A percentile compares a stretch with the other conserved stretches of the same genome.
Evolutionary conservation across 2,329 filamentous ascomycete genomes (phyloP).

Genomic region (Hymenoscyphus occultus): DNA sequence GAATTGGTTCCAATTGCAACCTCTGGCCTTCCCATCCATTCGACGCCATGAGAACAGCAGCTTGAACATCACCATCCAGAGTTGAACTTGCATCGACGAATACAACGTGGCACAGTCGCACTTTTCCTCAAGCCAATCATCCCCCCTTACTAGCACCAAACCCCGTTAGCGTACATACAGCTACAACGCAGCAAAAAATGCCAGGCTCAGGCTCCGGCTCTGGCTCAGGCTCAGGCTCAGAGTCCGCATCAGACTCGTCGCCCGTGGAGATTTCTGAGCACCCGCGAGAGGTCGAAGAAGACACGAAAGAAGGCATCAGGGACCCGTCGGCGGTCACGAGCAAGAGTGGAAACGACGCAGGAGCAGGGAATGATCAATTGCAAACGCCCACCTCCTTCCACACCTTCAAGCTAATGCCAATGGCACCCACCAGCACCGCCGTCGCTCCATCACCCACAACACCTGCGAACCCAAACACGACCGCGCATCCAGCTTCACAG

Average conservation of each 20-base stretch:
- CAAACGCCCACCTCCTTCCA: conserved; percentile 30
- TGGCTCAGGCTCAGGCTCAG: conserved; percentile 1
- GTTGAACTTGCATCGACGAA: neutral
- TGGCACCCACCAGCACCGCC: conserved; percentile 30
- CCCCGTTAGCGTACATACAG: conserved; percentile 4
- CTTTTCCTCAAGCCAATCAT: conserved; percentile 7
- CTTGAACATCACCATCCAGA: neutral
- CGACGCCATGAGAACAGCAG: neutral
- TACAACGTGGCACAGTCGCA: conserved; percentile 4
- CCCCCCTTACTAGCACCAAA: conserved; percentile 6
- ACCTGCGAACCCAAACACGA: conserved; percentile 29
- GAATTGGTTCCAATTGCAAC: neutral
- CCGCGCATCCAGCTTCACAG: conserved; percentile 22
- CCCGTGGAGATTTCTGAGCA: neutral
- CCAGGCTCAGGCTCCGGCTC: conserved; percentile 1
- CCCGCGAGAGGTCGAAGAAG: neutral
- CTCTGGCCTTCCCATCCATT: neutral
- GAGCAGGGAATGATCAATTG: conserved; percentile 18
- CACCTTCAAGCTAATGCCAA: conserved; percentile 35
- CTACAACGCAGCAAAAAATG: neutral
- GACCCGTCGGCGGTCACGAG: conserved; percentile 2
- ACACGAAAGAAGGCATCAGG: neutral
- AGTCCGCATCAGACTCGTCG: neutral
- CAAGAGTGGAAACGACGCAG: conserved; percentile 6
- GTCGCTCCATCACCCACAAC: conserved; percentile 28